Evolutionary conservation across 768 basidiomycete species (phyloP).

Genomic region (Rhodotorula sphaerocarpa): DNA sequence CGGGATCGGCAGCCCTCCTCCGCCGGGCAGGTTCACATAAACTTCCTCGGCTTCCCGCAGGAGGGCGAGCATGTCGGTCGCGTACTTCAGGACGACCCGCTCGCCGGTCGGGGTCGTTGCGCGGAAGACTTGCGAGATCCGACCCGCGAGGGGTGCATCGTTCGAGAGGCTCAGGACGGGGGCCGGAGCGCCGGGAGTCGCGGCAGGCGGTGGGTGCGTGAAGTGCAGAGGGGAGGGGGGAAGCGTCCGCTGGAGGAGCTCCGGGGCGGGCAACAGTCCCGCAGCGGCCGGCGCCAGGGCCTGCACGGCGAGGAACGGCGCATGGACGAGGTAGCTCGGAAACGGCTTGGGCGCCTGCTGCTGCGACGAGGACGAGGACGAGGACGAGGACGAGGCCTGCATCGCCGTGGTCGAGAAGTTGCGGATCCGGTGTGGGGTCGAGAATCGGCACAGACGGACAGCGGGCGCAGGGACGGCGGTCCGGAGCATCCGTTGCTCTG

Average conservation of each 20-base stretch:
- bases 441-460: no score
- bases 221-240: constrained; percentile 24
- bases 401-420: no score
- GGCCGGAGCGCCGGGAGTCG: background rate
- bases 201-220: background rate
- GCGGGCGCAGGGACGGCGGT: no score
- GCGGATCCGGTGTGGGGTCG: no score
- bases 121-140: constrained; percentile 10
- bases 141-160: background rate
- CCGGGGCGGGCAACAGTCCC: background rate
- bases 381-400: background rate
- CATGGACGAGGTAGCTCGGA: constrained; percentile 23
- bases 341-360: background rate
- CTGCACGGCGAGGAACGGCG: constrained; percentile 18
- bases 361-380: background rate
- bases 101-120: constrained; percentile 8
- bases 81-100: constrained; percentile 16
- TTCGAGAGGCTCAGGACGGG: background rate
- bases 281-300: background rate
- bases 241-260: constrained; percentile 23
- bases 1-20: constrained; percentile 16
- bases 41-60: constrained; percentile 22
- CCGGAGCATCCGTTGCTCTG: no score
- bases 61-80: constrained; percentile 4
- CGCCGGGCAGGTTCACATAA: constrained; percentile 20